These are phyloP conservation scores for Plasmodiophora brassicae DNA, from an alignment of 208 protist genomes.

Conservation along the genomic window DNA sequence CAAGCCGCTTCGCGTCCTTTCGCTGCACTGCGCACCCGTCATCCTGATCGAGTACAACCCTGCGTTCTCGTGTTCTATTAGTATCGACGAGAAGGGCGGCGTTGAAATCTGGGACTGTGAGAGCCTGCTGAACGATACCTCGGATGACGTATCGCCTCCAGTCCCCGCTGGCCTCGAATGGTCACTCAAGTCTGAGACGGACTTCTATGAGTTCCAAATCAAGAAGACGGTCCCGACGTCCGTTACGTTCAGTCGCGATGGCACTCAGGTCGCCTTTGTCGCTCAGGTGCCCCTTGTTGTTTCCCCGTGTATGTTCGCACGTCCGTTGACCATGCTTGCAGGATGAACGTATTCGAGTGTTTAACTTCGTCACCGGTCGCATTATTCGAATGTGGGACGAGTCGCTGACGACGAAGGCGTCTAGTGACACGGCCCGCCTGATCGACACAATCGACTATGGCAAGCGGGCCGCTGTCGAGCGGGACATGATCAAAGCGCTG, in stretches of 20 bases:
- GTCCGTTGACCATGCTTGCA: background rate
- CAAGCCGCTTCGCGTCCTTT: background rate
- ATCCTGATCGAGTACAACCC: constrained; percentile 59
- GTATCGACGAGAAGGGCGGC: background rate
- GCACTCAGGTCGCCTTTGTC: constrained; percentile 58
- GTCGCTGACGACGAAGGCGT: constrained; percentile 1
- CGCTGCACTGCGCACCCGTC: constrained; percentile 37
- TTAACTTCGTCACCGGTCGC: constrained; percentile 63
- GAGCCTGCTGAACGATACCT: background rate
- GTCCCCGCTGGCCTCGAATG: constrained; percentile 51
- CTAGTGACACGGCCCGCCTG: no score
- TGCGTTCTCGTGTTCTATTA: background rate
- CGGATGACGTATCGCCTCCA: background rate
- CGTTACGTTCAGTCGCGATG: constrained; percentile 60
- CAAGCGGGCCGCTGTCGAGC: constrained; percentile 67
- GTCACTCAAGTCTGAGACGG: constrained; percentile 70
- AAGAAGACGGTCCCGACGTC: constrained; percentile 57
- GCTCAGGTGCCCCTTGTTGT: background rate
- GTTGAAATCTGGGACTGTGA: background rate
- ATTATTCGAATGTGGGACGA: constrained; percentile 68
- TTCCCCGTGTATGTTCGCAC: background rate
- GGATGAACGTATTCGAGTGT: constrained; percentile 57
- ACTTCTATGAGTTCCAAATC: constrained; percentile 73
- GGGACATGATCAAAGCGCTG: constrained; percentile 49
- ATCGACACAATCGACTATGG: constrained; percentile 77